Base-by-base conservation (phyloP, 768 basidiomycete species). In the Mycena galopus region DNA sequence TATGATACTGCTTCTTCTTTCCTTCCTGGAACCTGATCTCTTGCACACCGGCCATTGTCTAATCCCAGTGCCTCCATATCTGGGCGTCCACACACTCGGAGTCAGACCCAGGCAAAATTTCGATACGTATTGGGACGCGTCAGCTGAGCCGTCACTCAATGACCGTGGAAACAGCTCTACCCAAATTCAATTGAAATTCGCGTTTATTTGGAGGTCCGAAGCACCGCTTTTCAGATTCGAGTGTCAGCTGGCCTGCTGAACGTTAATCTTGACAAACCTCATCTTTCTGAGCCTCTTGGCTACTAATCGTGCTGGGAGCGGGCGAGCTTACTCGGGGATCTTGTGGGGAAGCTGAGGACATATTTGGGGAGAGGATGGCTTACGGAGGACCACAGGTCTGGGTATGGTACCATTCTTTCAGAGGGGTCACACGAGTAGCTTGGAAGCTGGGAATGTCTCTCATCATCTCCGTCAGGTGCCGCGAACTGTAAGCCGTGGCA, bases 131-230 rank as follows among this genome's bases (percentile, higher is more conserved):
- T 29, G 7, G 25, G 53, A 30, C 57, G 44, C 57, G 66, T 67
- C 66, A 59, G 66, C 66, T 67, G 66, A 67, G 66, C 44, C 50
- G 1, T 25, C 19, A 25, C 11, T 21, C 30, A 63, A 51, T 29
- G 64, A 56, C 14, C 64, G 64, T 55, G 64, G 64, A 65, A 53
- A 21, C 64, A 16, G 65, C 55, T 42, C 55, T 7, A 55, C 21
- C 44, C 55, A 42, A 42, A 56, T 51, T 66, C 21, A 66, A 66
- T 66, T 66, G 37, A 47, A 16, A 65, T 23, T 39, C 64, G 23
- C 5, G 30, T 53, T n/a, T 35, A n/a, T 64, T 50, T 47, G 61
- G 61, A 64, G 14, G 29, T 4, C 11, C 8, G 53, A 56, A 55
- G 64, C 64, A 65, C 53, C 23, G 64, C 64, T 42, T 65, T 65